Base-by-base conservation (phyloP, 768 basidiomycete genomes). In the Russula emetica region DNA sequence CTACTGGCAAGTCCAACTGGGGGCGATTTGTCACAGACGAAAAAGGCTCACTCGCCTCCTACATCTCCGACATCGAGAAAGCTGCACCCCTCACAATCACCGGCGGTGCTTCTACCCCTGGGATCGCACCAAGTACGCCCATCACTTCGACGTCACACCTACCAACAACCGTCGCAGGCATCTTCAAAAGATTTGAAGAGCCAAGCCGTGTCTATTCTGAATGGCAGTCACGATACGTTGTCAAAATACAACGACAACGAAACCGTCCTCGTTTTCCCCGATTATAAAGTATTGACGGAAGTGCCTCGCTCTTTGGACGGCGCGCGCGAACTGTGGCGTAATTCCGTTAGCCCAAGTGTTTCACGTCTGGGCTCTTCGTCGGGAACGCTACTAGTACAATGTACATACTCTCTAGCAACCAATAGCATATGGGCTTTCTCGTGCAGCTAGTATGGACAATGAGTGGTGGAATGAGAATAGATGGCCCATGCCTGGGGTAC, bases 1-100 rank as follows among this genome's bases (percentile, higher is more conserved):
- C 92, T 1, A 96, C 94, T 0, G 93, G 93, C 7, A 86, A 90
- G 74, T 80, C 85, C 22, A 93, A 98, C 76, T 98, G 95, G 95
- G 83, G 85, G 44, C 79, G 80, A 45, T 86, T 94, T 49, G 84
- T 98, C 63, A 88, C 88, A 2, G 82, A 86, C 62, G 87, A 83
- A 30, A 76, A 80, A 28, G 83, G 80, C 54, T 85, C 88, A 6
- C 83, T 98, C 28, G 90, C 94, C 7, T 80, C 84, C 64, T 75
- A 82, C 76, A 70, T 87, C 69, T 62, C 58, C 58, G 50, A 66
- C 54, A 65, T 69, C 61, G 71, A 72, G 51, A 65, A 62, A 28
- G 55, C 63, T 47, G 67, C 63, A 40, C 64, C 58, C 44, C 18
- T 40, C 26, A 44, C 44, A 9, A 55, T 58, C 22, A 40, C 53